A percentile compares a stretch with the other conserved stretches of the same genome.
phyloP scores from a whole-genome alignment of 164 flowering plant genomes.

The Vitis rotundifolia region DNA sequence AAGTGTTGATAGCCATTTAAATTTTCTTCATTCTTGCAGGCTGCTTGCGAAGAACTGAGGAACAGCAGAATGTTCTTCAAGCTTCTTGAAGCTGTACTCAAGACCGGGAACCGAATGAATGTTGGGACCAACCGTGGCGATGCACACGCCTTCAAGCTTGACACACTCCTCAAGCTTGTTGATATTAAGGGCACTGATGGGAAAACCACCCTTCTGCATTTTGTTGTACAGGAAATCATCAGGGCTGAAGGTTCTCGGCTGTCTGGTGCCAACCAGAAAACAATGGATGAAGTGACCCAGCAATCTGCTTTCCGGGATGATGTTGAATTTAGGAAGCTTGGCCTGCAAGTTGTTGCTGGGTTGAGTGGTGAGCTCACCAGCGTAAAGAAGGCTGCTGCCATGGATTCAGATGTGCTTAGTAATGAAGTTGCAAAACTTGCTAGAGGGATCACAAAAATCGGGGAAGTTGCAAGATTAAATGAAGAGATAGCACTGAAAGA shows the following conservation, averaged over 20 bases:
- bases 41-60: constrained; percentile 75
- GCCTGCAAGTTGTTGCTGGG: constrained; percentile 45
- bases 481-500: constrained; percentile 20
- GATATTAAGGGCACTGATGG: constrained; percentile 91
- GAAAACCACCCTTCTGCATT: constrained; percentile 89
- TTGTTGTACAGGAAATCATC: constrained; percentile 86
- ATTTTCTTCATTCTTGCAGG: constrained; percentile 36
- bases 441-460: constrained; percentile 49
- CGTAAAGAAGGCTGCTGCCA: constrained; percentile 55
- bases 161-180: constrained; percentile 85
- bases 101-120: constrained; percentile 71
- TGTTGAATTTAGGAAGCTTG: constrained; percentile 32
- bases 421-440: constrained; percentile 38
- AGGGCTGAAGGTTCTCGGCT: constrained; percentile 70
- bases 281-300: constrained; percentile 4
- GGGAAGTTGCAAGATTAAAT: constrained; percentile 27
- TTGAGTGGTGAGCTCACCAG: constrained; percentile 41
- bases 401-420: constrained; percentile 40
- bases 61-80: constrained; percentile 80
- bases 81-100: constrained; percentile 58
- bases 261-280: constrained; percentile 32
- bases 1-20: too few species aligned
- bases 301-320: constrained; percentile 32
- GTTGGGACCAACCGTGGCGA: constrained; percentile 91
- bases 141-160: constrained; percentile 89